Base-by-base conservation (phyloP, 805 yeast species). In the Tetrapisispora fleetii region DNA sequence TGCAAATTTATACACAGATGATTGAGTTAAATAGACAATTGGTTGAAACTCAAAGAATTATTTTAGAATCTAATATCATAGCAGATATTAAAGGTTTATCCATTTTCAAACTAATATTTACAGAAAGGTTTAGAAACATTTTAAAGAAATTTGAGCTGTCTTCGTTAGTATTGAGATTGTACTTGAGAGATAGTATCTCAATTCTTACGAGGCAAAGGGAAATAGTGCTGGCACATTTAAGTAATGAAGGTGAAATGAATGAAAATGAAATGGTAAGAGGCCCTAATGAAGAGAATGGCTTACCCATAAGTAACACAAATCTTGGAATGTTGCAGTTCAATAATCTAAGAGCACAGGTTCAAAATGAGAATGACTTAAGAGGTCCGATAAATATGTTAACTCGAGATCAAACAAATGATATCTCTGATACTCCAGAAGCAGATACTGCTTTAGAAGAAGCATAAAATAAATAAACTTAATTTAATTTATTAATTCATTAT, bases 191-290 rank as follows among this genome's bases (percentile, higher is more conserved):
- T 45, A 64, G 65, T 38, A 58, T 65, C 9, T 58, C 67, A 1
- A 50, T 61, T 7, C 46, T 65, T 17, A 64, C 69, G 2, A 58
- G 69, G 43, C 67, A 63, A 44, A 55, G 68, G 46, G 69, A 65
- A 46, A 40, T 61, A 27, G 53, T 63, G 14, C 41, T 65, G 2
- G 61, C 64, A 14, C 55, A 56, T 40, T 62, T 60, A 47, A 53
- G 66, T 42, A 50, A 47, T 19, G 50, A 48, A 14, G 45, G 51
- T 36, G 54, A 50, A 19, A 51, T 49, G 17, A 46, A 50, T 32
- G 52, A 50, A 18, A 52, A 54, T 24, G 37, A 24, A 10, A 39
- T 3, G 2, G 9, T 16, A 10, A 43, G 33, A 17, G 30, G 27
- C 24, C 53, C 56, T 11, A 48, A 50, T 16, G 43, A 53, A 49